phyloP scores from a whole-genome alignment of 1,284 basidiomycete genomes.

The Ganoderma sinense region DNA sequence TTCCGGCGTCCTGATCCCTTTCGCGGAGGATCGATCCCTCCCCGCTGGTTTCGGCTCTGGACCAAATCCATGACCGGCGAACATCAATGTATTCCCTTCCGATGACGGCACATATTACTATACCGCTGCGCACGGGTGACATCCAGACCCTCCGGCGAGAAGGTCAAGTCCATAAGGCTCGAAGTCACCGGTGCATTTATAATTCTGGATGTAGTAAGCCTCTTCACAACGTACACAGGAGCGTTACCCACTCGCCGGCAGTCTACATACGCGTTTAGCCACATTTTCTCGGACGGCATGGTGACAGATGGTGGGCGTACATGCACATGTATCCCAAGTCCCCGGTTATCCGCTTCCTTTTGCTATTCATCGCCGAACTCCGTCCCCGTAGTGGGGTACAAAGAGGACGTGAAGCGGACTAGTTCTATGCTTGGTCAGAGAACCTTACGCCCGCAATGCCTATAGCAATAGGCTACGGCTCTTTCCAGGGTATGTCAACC shows the following conservation, averaged over 20 bases:
- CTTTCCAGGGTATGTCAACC: slow-evolving; percentile 15
- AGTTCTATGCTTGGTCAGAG: slow-evolving; percentile 14
- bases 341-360: slow-evolving; percentile 10
- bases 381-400: not conserved
- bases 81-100: slow-evolving; percentile 46
- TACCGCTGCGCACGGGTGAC: slow-evolving; percentile 37
- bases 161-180: slow-evolving; percentile 14
- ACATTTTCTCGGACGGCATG: not conserved
- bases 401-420: not conserved
- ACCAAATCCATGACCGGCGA: slow-evolving; percentile 44
- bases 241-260: slow-evolving; percentile 7
- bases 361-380: slow-evolving; percentile 2
- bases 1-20: slow-evolving; percentile 42
- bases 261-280: slow-evolving; percentile 6
- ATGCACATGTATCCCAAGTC: slow-evolving; percentile 22
- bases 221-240: not conserved
- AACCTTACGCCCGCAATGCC: slow-evolving; percentile 12
- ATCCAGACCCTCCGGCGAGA: slow-evolving; percentile 19
- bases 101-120: slow-evolving; percentile 46
- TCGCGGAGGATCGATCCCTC: slow-evolving; percentile 31
- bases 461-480: not conserved
- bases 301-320: not conserved
- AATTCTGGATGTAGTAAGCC: not conserved
- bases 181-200: slow-evolving; percentile 20
- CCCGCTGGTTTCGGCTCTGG: slow-evolving; percentile 33